Percentiles rank a stretch among this genome's conserved stretches.
These are phyloP conservation scores for Rubia yunnanensis DNA, from an alignment of 257 asterid genomes.

Conservation along the genomic window DNA sequence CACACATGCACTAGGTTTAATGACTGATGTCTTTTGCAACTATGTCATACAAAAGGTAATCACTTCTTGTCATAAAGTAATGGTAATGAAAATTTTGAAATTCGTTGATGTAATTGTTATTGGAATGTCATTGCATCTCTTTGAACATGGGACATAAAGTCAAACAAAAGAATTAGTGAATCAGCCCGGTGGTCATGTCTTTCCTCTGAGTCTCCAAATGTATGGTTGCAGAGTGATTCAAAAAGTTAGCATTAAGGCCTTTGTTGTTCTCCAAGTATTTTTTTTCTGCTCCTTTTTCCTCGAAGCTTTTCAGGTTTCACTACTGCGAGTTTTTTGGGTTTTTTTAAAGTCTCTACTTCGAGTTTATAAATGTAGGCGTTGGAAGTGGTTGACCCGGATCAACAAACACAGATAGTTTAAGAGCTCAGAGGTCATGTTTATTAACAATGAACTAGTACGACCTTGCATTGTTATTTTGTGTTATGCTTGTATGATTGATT, in stretches of 20 bases:
- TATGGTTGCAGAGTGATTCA: constrained; percentile 97
- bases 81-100: constrained; percentile 1
- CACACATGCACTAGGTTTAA: constrained; percentile 64
- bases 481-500: too few species aligned
- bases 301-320: not conserved
- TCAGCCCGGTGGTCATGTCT: constrained; percentile 68
- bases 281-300: too few species aligned
- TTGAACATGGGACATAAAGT: constrained; percentile 75
- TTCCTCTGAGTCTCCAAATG: constrained; percentile 85
- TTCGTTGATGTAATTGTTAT: constrained; percentile 8
- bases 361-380: too few species aligned
- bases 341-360: too few species aligned
- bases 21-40: constrained; percentile 86
- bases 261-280: not conserved
- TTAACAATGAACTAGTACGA: too few species aligned
- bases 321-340: too few species aligned
- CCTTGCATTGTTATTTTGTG: too few species aligned
- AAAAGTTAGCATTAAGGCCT: constrained; percentile 44
- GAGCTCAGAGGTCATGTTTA: too few species aligned
- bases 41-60: constrained; percentile 86
- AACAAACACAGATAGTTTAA: too few species aligned
- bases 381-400: too few species aligned
- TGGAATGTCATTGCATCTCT: constrained; percentile 42
- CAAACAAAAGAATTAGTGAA: constrained; percentile 69
- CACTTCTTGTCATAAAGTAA: not conserved